These are phyloP conservation scores for Lactarius hatsudake DNA, from an alignment of 768 basidiomycete species.

Conservation along the genomic window DNA sequence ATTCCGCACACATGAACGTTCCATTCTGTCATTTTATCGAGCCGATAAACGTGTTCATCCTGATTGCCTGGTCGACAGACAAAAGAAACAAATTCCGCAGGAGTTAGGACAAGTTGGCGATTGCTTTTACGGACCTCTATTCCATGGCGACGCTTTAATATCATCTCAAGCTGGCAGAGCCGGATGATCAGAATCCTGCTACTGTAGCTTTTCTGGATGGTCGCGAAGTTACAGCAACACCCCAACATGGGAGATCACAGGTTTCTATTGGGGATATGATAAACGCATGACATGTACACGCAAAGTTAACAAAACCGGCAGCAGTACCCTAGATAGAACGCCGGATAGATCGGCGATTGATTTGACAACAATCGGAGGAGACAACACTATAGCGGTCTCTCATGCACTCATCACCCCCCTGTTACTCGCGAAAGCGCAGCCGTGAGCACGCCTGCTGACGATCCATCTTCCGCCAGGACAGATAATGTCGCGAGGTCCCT, in stretches of 20 bases:
- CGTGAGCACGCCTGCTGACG: constrained; percentile 20
- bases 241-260: neutral
- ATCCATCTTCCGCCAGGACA: constrained; percentile 23
- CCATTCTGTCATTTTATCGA: neutral
- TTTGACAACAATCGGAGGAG: neutral
- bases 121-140: neutral
- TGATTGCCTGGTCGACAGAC: neutral
- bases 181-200: neutral
- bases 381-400: neutral
- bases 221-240: neutral
- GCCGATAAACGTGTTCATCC: neutral
- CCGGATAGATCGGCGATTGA: neutral
- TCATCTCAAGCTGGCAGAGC: neutral
- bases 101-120: neutral
- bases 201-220: neutral
- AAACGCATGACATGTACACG: neutral
- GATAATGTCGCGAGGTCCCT: constrained; percentile 28
- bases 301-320: neutral
- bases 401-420: neutral
- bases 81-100: neutral
- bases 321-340: neutral
- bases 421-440: constrained; percentile 15
- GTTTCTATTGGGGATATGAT: neutral
- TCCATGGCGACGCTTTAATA: neutral
- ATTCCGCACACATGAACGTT: neutral